Evolutionary conservation across 768 basidiomycete genomes (phyloP).

Genomic region (Chalciporus sphaerocephalus): DNA sequence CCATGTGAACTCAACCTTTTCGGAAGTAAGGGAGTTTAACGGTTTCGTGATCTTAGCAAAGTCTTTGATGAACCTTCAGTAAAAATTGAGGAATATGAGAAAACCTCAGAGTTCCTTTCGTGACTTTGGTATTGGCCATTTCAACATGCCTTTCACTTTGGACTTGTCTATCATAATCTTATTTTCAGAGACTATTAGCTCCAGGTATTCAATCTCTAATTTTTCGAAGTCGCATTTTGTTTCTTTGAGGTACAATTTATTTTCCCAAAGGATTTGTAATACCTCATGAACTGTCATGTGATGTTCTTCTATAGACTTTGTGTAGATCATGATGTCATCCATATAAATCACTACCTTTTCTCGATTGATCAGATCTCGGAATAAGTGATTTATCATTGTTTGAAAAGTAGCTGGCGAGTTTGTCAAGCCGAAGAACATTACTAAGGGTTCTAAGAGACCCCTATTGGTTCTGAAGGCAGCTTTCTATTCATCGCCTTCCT

Average conservation of each 20-base stretch:
- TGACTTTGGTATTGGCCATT: slow-evolving; percentile 37
- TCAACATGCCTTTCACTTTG: slow-evolving; percentile 34
- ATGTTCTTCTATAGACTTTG: slow-evolving; percentile 12
- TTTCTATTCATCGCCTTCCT: background rate
- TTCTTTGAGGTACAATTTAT: slow-evolving; percentile 19
- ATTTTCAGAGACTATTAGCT: slow-evolving; percentile 26
- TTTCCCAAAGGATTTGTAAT: slow-evolving; percentile 14
- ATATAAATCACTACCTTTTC: slow-evolving; percentile 29
- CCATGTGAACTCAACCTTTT: slow-evolving; percentile 31
- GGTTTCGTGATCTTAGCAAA: slow-evolving; percentile 31
- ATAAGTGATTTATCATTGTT: slow-evolving; percentile 25
- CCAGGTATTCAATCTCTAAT: slow-evolving; percentile 27
- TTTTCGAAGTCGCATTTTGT: slow-evolving; percentile 24
- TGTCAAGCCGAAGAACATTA: slow-evolving; percentile 37
- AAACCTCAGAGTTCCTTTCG: slow-evolving; percentile 39
- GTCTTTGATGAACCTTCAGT: slow-evolving; percentile 28
- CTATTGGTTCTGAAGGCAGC: slow-evolving; percentile 11
- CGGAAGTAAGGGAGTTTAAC: slow-evolving; percentile 24
- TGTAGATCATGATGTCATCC: slow-evolving; percentile 33
- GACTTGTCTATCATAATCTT: slow-evolving; percentile 35
- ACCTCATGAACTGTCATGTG: slow-evolving; percentile 9
- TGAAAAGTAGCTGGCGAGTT: slow-evolving; percentile 34
- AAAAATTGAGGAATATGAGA: slow-evolving; percentile 28
- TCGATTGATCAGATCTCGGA: slow-evolving; percentile 27
- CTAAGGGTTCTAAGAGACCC: slow-evolving; percentile 32